Evolutionary conservation across 1,139 yeast genomes (phyloP), one percentile per base, ranked within the genome.

Genomic region (Lodderomyces parapsilosis): DNA sequence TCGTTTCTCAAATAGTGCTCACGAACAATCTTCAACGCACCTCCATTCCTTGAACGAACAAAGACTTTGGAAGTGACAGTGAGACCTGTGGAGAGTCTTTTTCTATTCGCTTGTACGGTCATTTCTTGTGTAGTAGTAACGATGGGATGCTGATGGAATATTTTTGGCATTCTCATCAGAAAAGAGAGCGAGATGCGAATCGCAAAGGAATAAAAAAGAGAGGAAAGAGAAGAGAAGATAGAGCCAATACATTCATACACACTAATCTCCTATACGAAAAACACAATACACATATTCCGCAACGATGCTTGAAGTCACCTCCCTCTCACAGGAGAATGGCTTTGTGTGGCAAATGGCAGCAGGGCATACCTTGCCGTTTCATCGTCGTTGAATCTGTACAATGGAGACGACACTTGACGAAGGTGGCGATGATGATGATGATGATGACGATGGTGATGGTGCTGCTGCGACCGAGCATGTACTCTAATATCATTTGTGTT

Each of bases 1-100:
- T 94, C 99, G 43, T 80, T 81, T 60, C 99, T 77, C 44, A 94
- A 71, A 60, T 94, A 94, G 61, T 91, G 98, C 61, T 94, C 99
- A 53, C 98, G 78, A 18, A 90, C 96, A 32, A 94, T 77, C 61
- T 93, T 93, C 36, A 91, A 77, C 5, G 97, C 97, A 42, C 86
- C 84, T 10, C 98, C 98, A 52, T 86, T 82, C 55, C 93, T 77
- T 2, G 97, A 87, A 53, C 96, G 74, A 42, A 93, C 96, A 67
- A 87, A 93, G 15, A 93, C 96, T 62, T 91, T 93, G 50, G 90
- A 93, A 0, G 96, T 83, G 23, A 85, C 94, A 6, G 84, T 71
- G 19, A 86, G 70, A 1, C 91, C 91, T 39, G 66, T 58, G 1
- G 79, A 63, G 22, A 79, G 59, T 51, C 81, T 62, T 53, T 78